phyloP scores from a whole-genome alignment of 2,329 filamentous ascomycete genomes.

The Cercospora janseana region DNA sequence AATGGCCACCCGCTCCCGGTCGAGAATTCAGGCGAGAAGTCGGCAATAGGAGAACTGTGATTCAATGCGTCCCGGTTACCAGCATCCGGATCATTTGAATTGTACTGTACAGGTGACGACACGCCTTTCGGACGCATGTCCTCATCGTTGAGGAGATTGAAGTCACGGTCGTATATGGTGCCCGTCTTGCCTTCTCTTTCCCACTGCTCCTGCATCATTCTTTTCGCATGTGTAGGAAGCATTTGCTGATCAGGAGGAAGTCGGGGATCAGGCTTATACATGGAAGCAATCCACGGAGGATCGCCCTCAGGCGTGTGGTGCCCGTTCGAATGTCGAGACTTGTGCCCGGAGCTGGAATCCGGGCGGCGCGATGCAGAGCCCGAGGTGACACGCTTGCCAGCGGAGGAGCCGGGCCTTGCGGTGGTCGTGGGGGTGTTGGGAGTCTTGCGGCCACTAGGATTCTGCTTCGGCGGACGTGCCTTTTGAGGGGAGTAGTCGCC shows the following conservation, averaged over 20 bases:
- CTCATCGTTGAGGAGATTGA: slow-evolving; percentile 72
- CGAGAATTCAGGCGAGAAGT: slow-evolving; percentile 5
- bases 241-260: slow-evolving; percentile 94
- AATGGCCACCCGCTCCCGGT: slow-evolving; percentile 30
- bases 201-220: slow-evolving; percentile 92
- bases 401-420: slow-evolving; percentile 25
- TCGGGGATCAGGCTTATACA: slow-evolving; percentile 93
- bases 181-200: slow-evolving; percentile 86
- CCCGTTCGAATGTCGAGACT: slow-evolving; percentile 56
- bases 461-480: slow-evolving; percentile 42
- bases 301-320: slow-evolving; percentile 78
- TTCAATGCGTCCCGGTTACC: slow-evolving; percentile 14
- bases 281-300: slow-evolving; percentile 88
- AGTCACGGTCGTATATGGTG: slow-evolving; percentile 80
- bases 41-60: slow-evolving; percentile 18
- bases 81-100: slow-evolving; percentile 6
- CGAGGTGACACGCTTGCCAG: slow-evolving; percentile 9
- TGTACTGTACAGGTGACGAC: slow-evolving; percentile 13
- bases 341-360: slow-evolving; percentile 30
- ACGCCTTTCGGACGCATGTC: slow-evolving; percentile 50
- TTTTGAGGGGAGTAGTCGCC: slow-evolving; percentile 39
- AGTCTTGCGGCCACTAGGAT: slow-evolving; percentile 30
- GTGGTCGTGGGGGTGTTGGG: slow-evolving; percentile 15
- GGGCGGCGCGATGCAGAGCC: slow-evolving; percentile 24
- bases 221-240: slow-evolving; percentile 86